These are phyloP conservation scores for Pythium vanterpoolii DNA, from an alignment of 352 stramenopile species.

Conservation along the genomic window DNA sequence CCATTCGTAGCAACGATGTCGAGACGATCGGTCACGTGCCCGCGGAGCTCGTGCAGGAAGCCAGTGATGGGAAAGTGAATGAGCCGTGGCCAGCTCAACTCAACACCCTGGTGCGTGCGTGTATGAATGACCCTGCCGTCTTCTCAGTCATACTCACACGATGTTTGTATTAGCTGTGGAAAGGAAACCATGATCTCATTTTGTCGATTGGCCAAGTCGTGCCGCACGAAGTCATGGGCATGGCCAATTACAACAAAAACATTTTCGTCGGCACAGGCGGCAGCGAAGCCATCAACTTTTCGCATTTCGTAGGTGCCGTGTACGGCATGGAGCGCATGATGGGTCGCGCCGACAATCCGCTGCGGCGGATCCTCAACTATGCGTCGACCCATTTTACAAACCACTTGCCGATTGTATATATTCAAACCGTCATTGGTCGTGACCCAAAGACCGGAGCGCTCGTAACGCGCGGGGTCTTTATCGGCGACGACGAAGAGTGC, in stretches of 20 bases:
- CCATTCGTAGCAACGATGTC: conserved; percentile 88
- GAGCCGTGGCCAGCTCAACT: conserved; percentile 95
- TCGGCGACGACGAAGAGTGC: conserved; percentile 95
- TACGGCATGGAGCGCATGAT: conserved; percentile 99
- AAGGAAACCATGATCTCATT: conserved; percentile 90
- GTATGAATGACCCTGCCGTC: not conserved
- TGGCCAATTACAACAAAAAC: conserved; percentile 99
- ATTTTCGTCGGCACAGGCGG: conserved; percentile 95
- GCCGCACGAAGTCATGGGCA: conserved; percentile 97
- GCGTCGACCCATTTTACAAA: conserved; percentile 90
- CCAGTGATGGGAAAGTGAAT: conserved; percentile 94
- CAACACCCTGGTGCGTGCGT: conserved; percentile 90
- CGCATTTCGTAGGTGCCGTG: conserved; percentile 96
- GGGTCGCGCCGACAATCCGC: conserved; percentile 93
- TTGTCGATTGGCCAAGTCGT: conserved; percentile 97
- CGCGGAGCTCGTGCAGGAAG: conserved; percentile 87
- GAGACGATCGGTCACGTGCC: conserved; percentile 95
- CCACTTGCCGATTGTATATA: conserved; percentile 93
- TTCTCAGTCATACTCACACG: not conserved
- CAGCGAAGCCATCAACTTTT: conserved; percentile 96
- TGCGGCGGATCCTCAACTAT: conserved; percentile 96
- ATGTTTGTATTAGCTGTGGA: conserved; percentile 72
- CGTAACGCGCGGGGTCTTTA: conserved; percentile 91
- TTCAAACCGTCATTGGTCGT: conserved; percentile 93
- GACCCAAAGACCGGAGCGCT: conserved; percentile 40